Base-by-base conservation (phyloP, 805 yeast species). In the Limtongia smithiae region DNA sequence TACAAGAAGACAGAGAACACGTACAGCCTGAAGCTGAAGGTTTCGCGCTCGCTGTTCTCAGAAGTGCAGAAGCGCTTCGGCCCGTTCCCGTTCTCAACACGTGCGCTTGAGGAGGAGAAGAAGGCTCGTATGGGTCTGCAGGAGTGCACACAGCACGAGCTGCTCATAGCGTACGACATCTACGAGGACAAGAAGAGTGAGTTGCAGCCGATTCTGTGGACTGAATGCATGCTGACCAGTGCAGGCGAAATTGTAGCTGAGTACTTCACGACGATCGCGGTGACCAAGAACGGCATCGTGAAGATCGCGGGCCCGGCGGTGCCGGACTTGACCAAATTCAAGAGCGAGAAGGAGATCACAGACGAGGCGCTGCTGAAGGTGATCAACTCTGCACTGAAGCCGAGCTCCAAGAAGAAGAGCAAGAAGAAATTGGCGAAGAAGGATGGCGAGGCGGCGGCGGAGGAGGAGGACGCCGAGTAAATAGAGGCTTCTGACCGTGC, bases 81-180 rank as follows among this genome's bases (percentile, higher is more conserved):
- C 27, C 74, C 78, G 22, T 84, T 81, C 79, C 91, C 91, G 46
- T 80, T 79, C 70, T 73, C 83, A 59, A 74, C 82, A 60, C 76
- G 82, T 66, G 74, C 76, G 60, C 76, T 84, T 48, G 80, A 76
- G 37, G 86, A 85, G 62, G 81, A 85, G 60, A 76, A 80, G 66
- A 83, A 79, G 66, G 81, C 83, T 52, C 78, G 85, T 65, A 78
- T 83, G 69, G 91, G 90, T 43, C 74, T 84, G 61, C 78, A 76
- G 63, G 90, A 84, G 74, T 81, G 86, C 66, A 71, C 74, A 48
- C 79, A 74, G 73, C 90, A 83, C 69, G 75, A 77, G 54, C 78
- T 82, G 37, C 73, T 83, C 62, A 74, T 76, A 64, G 80, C 86
- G 41, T 83, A 83, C 65, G 90, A 83, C 53, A 76, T 84, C 45